Evolutionary conservation across 805 yeast genomes (phyloP).

Genomic region (Saccharomycopsis capsularis): DNA sequence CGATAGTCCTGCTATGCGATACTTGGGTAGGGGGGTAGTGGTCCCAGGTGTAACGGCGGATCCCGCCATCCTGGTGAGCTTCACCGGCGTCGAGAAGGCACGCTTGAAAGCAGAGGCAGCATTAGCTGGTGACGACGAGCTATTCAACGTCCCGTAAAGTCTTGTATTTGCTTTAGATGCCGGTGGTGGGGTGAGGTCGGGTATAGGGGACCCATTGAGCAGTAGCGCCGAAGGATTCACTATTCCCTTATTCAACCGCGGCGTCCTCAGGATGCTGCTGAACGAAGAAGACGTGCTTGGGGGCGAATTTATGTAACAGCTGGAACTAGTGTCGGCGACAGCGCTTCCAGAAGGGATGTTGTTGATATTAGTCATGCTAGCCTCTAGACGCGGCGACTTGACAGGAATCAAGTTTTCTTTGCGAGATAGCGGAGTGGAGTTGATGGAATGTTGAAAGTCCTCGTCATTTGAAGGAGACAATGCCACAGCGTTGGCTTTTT

Average conservation of each 20-base stretch:
- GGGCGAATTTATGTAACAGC: not conserved
- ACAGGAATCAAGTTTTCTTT: conserved; percentile 18
- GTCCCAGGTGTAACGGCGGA: no score
- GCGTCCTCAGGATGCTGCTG: not conserved
- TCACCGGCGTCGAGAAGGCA: not conserved
- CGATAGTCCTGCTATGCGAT: no score
- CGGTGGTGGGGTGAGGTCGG: conserved; percentile 17
- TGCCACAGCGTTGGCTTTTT: not conserved
- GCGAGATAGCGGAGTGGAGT: conserved; percentile 15
- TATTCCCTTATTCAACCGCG: not conserved
- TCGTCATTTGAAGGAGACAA: conserved; percentile 9
- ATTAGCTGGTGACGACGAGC: no score
- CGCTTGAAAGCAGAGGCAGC: not conserved
- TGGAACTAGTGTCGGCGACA: not conserved
- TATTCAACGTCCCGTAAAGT: conserved; percentile 5
- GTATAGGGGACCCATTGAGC: conserved; percentile 13
- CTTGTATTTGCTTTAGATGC: not conserved
- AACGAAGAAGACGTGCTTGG: no score
- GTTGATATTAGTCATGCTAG: not conserved
- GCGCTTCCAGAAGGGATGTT: not conserved
- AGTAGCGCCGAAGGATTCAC: not conserved
- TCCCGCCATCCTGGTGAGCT: not conserved
- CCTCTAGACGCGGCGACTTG: not conserved
- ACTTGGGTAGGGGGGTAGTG: no score
- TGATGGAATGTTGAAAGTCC: conserved; percentile 17